Evolutionary conservation across 2,329 filamentous ascomycete genomes (phyloP).

Genomic region (Fusarium oxysporum): DNA sequence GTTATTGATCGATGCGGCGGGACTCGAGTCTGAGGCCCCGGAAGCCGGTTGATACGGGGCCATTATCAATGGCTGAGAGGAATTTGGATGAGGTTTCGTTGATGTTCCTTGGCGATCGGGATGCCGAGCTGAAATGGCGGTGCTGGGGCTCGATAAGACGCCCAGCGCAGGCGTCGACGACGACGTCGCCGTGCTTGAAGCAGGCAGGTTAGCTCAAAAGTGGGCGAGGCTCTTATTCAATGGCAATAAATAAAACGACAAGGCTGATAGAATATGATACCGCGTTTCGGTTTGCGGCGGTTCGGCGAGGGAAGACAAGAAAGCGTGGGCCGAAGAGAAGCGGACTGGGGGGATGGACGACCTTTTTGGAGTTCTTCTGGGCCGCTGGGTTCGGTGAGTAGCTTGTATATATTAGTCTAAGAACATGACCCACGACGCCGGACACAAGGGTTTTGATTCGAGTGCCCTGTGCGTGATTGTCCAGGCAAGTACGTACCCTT

Average conservation of each 20-base stretch:
- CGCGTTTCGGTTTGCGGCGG: constrained; percentile 52
- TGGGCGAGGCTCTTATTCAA: constrained; percentile 12
- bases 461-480: constrained; percentile 21
- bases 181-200: constrained; percentile 22
- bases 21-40: constrained; percentile 43
- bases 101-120: constrained; percentile 7
- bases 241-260: constrained; percentile 10
- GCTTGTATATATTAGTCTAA: background rate
- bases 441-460: constrained; percentile 29
- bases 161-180: constrained; percentile 13
- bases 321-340: constrained; percentile 44
- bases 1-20: constrained; percentile 40
- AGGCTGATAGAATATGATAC: constrained; percentile 31
- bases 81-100: constrained; percentile 10
- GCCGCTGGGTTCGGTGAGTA: constrained; percentile 36
- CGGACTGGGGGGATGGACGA: constrained; percentile 38
- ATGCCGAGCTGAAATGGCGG: constrained; percentile 19
- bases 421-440: background rate
- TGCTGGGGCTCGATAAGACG: constrained; percentile 15
- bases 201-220: constrained; percentile 29
- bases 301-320: constrained; percentile 46
- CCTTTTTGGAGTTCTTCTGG: constrained; percentile 45
- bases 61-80: constrained; percentile 26
- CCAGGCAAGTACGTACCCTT: constrained; percentile 31
- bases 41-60: constrained; percentile 42